phyloP scores from a whole-genome alignment of 139 green algal genomes.

The Spirogloea muscicola region DNA sequence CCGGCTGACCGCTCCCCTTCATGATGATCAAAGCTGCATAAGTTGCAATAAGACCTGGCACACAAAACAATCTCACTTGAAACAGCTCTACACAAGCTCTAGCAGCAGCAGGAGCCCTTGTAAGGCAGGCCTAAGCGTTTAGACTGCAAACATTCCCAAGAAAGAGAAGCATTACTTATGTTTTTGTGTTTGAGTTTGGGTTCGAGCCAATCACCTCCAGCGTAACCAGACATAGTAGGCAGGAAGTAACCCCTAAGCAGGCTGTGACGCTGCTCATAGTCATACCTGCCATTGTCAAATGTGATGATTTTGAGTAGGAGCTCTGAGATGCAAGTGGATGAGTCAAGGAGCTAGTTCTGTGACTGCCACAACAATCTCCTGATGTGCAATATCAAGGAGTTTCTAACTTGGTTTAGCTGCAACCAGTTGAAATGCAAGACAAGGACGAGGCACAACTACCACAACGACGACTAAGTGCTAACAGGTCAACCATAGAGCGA shows the following conservation, averaged over 20 bases:
- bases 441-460: background rate
- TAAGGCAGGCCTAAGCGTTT: background rate
- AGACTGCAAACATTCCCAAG: too few species aligned
- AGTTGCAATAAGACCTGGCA: constrained; percentile 71
- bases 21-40: constrained; percentile 65
- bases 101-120: background rate
- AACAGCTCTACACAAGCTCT: background rate
- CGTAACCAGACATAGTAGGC: background rate
- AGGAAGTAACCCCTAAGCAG: background rate
- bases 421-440: background rate
- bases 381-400: constrained; percentile 2
- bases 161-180: too few species aligned
- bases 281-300: background rate
- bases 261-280: background rate
- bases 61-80: background rate
- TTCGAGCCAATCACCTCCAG: background rate
- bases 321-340: background rate
- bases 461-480: too few species aligned
- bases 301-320: too few species aligned
- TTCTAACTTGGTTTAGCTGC: background rate
- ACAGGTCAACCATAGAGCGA: too few species aligned
- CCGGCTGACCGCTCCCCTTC: constrained; percentile 73
- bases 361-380: too few species aligned
- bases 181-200: background rate
- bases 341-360: background rate